These are phyloP conservation scores for Fabrea salina DNA, from an alignment of 169 alveolate species.

Conservation along the genomic window DNA sequence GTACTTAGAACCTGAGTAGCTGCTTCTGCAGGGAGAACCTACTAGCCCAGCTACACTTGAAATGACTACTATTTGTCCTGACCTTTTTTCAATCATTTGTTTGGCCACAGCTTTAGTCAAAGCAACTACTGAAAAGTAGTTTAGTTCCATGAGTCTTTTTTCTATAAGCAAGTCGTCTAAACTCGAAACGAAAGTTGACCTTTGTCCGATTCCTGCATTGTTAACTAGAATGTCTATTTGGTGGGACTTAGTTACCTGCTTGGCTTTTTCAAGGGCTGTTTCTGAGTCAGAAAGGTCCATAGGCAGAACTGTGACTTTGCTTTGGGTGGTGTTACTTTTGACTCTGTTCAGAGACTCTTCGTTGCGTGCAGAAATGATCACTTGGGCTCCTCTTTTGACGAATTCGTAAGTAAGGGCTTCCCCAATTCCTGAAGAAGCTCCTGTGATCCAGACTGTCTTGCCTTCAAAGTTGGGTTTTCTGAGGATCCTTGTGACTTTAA, in stretches of 20 bases:
- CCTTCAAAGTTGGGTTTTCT: constrained; percentile 36
- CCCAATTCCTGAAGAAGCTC: constrained; percentile 65
- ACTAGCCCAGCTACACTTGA: constrained; percentile 48
- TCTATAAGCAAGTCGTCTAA: constrained; percentile 22
- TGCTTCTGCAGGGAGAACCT: constrained; percentile 55
- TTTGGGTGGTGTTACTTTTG: neutral
- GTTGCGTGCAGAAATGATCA: constrained; percentile 46
- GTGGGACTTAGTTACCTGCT: neutral
- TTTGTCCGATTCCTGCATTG: constrained; percentile 56
- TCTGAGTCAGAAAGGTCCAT: constrained; percentile 45
- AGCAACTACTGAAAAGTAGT: constrained; percentile 44
- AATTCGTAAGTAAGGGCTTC: constrained; percentile 46
- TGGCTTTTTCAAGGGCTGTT: constrained; percentile 9
- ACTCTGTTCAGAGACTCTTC: constrained; percentile 43
- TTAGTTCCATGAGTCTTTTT: constrained; percentile 42
- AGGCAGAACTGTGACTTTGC: neutral
- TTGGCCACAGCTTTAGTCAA: constrained; percentile 37
- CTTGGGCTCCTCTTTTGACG: constrained; percentile 36
- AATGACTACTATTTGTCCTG: constrained; percentile 55
- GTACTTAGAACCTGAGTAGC: constrained; percentile 53
- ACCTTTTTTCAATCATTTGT: constrained; percentile 27
- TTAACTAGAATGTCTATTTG: constrained; percentile 50
- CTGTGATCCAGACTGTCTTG: constrained; percentile 52
- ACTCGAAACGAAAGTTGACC: constrained; percentile 43
- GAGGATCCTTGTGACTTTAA: neutral